Conservation (phyloP, 2,329 filamentous ascomycete species). For the Apiospora kogelbergensis region DNA sequence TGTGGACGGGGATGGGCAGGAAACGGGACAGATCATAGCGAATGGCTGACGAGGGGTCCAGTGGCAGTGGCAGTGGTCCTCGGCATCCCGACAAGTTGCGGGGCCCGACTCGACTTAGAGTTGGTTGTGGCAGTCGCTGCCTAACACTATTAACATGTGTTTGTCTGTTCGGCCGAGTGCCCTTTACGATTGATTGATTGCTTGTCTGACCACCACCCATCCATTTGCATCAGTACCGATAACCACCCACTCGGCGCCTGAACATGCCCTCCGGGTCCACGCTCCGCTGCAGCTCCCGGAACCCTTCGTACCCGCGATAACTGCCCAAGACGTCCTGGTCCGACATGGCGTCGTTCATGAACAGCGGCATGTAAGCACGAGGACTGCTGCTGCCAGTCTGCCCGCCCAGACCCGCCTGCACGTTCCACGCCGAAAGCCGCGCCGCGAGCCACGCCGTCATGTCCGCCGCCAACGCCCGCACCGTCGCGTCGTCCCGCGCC, state of each 20-base stretch:
- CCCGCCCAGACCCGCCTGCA: not conserved
- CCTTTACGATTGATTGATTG: too few relatives aligned
- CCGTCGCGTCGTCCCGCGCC: not conserved
- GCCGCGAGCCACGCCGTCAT: not conserved
- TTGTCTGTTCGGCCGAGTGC: too few relatives aligned
- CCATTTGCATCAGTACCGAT: not conserved
- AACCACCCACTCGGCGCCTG: not conserved
- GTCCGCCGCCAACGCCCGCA: not conserved
- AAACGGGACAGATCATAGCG: not conserved
- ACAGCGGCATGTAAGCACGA: not conserved
- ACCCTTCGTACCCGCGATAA: not conserved
- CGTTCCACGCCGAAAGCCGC: not conserved
- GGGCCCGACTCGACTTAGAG: not conserved
- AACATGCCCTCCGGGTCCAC: conserved; percentile 1
- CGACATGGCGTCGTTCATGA: not conserved
- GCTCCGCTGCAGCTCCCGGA: not conserved
- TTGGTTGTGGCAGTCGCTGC: too few relatives aligned
- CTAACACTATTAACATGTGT: too few relatives aligned
- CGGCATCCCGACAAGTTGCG: not conserved
- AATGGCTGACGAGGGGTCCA: not conserved
- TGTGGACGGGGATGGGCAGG: not conserved
- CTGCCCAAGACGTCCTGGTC: not conserved
- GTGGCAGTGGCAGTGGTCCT: not conserved
- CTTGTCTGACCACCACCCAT: too few relatives aligned
- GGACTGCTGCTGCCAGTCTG: not conserved